phyloP scores from a whole-genome alignment of 805 yeast genomes.

The Brettanomyces nanus region DNA sequence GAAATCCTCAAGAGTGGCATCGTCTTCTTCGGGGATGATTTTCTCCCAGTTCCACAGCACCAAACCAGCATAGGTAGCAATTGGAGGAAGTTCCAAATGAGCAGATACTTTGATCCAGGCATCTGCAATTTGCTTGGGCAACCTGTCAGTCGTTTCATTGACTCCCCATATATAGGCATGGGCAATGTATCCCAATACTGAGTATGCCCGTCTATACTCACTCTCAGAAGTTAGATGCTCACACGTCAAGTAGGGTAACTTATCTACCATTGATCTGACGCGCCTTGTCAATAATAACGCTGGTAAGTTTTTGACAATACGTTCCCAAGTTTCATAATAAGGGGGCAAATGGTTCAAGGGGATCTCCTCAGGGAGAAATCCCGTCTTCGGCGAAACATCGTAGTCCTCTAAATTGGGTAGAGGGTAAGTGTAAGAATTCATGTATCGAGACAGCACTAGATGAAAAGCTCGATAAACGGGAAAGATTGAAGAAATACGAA shows the following conservation, averaged over 20 bases:
- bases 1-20: constrained; percentile 25
- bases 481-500: no score
- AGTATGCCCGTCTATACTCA: constrained; percentile 73
- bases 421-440: constrained; percentile 23
- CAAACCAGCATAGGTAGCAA: constrained; percentile 81
- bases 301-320: constrained; percentile 56
- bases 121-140: constrained; percentile 61
- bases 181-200: constrained; percentile 66
- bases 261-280: constrained; percentile 56
- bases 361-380: constrained; percentile 65
- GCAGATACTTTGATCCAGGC: constrained; percentile 61
- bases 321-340: constrained; percentile 71
- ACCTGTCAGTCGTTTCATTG: constrained; percentile 45
- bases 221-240: constrained; percentile 34
- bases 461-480: no score
- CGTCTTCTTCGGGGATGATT: constrained; percentile 36
- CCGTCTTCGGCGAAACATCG: constrained; percentile 62
- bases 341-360: constrained; percentile 59
- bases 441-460: no score
- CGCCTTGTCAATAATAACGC: constrained; percentile 60
- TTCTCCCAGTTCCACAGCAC: constrained; percentile 82
- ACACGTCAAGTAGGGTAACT: constrained; percentile 48
- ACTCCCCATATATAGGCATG: constrained; percentile 91
- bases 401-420: constrained; percentile 53
- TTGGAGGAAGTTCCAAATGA: constrained; percentile 66